Percentiles rank a stretch among this genome's conserved stretches.
Evolutionary conservation across 768 basidiomycete species (phyloP).

Genomic region (Trametes cubensis): DNA sequence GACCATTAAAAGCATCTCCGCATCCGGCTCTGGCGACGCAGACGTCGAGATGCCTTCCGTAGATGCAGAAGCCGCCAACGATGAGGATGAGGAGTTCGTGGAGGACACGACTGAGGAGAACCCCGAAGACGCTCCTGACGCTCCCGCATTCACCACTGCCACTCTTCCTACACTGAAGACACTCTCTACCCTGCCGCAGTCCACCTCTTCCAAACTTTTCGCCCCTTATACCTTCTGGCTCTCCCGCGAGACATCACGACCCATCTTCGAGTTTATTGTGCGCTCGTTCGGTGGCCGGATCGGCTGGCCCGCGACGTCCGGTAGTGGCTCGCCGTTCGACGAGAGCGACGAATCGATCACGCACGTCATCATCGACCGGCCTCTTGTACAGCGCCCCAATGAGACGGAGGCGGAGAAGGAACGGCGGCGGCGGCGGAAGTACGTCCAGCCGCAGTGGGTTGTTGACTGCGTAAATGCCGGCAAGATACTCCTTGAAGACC

Average conservation of each 20-base stretch:
- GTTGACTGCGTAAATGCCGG: slow-evolving; percentile 93
- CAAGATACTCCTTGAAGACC: slow-evolving; percentile 81
- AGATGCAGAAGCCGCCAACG: slow-evolving; percentile 32
- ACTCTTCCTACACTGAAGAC: slow-evolving; percentile 71
- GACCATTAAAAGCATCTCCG: slow-evolving; percentile 58
- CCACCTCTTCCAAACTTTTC: slow-evolving; percentile 68
- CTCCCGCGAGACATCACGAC: slow-evolving; percentile 88
- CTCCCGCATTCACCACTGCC: slow-evolving; percentile 62
- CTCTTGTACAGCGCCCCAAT: slow-evolving; percentile 50
- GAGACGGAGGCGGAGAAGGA: slow-evolving; percentile 64
- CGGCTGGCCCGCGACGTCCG: slow-evolving; percentile 85
- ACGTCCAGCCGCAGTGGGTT: slow-evolving; percentile 97
- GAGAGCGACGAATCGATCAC: slow-evolving; percentile 86
- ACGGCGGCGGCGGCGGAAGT: slow-evolving; percentile 70
- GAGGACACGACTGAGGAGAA: slow-evolving; percentile 57
- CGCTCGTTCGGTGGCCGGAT: slow-evolving; percentile 90
- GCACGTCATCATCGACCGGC: slow-evolving; percentile 94
- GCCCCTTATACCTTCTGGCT: slow-evolving; percentile 88
- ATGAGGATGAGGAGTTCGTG: slow-evolving; percentile 67
- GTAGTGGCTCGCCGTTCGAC: slow-evolving; percentile 76
- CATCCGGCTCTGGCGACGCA: slow-evolving; percentile 30
- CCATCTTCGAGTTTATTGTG: slow-evolving; percentile 92
- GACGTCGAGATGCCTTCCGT: slow-evolving; percentile 43
- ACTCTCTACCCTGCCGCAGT: slow-evolving; percentile 60
- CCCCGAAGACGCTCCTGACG: slow-evolving; percentile 45